Percentiles rank a stretch among this genome's conserved stretches.
Evolutionary conservation across 1,284 basidiomycete genomes (phyloP).

Genomic region (Anthracocystis setariae): DNA sequence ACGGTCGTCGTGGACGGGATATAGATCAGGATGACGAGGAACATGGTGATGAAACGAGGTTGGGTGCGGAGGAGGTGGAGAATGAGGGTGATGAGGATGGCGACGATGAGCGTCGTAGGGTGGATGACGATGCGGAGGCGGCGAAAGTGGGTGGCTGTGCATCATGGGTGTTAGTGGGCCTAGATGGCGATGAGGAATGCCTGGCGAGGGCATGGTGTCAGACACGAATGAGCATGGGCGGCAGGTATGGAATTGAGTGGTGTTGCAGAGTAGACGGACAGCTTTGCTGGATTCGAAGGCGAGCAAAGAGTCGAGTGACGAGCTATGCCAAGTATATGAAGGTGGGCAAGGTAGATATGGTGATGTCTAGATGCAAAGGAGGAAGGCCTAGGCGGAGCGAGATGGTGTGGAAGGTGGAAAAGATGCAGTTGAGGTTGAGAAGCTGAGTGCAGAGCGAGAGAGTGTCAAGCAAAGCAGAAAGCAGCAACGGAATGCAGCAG

Average conservation of each 20-base stretch:
- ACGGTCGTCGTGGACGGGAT: conserved; percentile 1
- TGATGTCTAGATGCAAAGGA: too few relatives aligned
- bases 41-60: neutral
- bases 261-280: too few relatives aligned
- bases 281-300: too few relatives aligned
- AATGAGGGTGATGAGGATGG: neutral
- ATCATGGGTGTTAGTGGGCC: conserved; percentile 2
- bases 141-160: conserved; percentile 7
- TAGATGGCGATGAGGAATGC: conserved; percentile 7
- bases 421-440: too few relatives aligned
- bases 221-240: conserved; percentile 7
- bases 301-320: too few relatives aligned
- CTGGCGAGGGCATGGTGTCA: conserved; percentile 13
- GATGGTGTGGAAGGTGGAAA: too few relatives aligned
- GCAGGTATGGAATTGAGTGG: conserved; percentile 1
- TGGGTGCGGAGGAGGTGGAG: neutral
- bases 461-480: too few relatives aligned
- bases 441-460: too few relatives aligned
- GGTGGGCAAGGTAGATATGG: neutral
- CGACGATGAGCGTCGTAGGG: conserved; percentile 7
- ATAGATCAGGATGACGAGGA: conserved; percentile 1
- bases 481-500: too few relatives aligned
- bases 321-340: too few relatives aligned
- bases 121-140: conserved; percentile 4
- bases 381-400: too few relatives aligned